Conservation (phyloP, 2,329 filamentous ascomycete species). For the Botryotinia convoluta region DNA sequence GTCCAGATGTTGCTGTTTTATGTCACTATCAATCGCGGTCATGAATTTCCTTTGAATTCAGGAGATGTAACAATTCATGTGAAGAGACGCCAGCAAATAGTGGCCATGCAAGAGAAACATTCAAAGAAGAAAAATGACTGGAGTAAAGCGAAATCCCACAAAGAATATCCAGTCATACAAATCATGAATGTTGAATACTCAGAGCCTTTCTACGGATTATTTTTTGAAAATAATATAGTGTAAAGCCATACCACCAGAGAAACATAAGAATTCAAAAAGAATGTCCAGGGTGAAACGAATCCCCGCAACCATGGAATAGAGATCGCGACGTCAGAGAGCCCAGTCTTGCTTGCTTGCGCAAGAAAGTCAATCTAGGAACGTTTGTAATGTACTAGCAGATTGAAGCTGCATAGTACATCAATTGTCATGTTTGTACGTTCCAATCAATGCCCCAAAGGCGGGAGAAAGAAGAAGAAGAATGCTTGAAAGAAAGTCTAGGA, state of each 20-base stretch:
- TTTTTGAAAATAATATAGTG: neutral
- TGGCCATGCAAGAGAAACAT: neutral
- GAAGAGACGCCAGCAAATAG: neutral
- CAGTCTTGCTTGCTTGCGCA: constrained; percentile 34
- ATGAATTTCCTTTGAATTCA: neutral
- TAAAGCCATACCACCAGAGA: neutral
- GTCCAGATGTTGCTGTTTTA: neutral
- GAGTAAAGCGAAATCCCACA: neutral
- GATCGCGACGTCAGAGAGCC: constrained; percentile 60
- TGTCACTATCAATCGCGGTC: neutral
- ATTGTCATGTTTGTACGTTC: constrained; percentile 19
- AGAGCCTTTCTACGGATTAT: neutral
- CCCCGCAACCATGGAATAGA: constrained; percentile 48
- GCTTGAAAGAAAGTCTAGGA: neutral
- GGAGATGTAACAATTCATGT: neutral
- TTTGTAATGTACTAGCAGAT: constrained; percentile 46
- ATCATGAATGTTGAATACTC: neutral
- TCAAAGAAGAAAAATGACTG: neutral
- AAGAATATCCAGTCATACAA: neutral
- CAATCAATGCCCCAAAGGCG: neutral
- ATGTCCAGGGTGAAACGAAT: constrained; percentile 58
- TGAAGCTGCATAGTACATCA: constrained; percentile 46
- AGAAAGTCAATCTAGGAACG: constrained; percentile 53
- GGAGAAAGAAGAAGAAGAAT: neutral
- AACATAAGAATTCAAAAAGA: neutral